Base-by-base conservation (phyloP, 495 filamentous ascomycete species). In the Trichoderma reesei region DNA sequence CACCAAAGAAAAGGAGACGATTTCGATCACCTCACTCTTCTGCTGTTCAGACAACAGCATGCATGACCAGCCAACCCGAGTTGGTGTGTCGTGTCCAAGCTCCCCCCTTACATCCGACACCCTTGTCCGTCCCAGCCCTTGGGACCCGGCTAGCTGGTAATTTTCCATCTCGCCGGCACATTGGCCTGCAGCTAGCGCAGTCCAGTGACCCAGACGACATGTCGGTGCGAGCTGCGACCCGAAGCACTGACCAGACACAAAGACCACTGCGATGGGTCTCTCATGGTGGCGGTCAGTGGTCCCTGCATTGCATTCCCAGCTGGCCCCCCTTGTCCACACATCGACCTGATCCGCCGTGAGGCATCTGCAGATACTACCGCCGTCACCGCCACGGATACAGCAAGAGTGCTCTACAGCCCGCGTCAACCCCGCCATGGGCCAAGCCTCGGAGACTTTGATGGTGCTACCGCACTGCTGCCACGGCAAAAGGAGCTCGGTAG, bases 271-370 rank as follows among this genome's bases (percentile, higher is more conserved):
- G 38, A 26, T 26, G 26, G 26, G 26, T 44, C 41, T 48, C 44
- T 18, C 3, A n/a, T 36, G 26, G 20, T 33, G 51, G 51, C 51
- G 51, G 51, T 56, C 51, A 56, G 51, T 34, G 51, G 51, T 56
- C 51, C 51, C 51, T 56, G 51, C 51, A 56, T 56, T 33, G 51
- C 51, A 56, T 56, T 56, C 31, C 51, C 31, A 56, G 51, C 34
- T 36, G 51, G 51, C 2, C 31, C 20, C 51, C 51, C 51, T 13
- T 56, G 51, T 6, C 26, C 20, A n/a, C 31, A 31, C 10, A 34
- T 56, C 34, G 9, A 34, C 51, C 26, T 26, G 3, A 56, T 13
- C 51, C 6, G 51, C 34, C 51, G 34, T 33, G 26, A 56, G 11
- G 9, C 5, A 31, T 34, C 51, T 56, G 51, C 51, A 34, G 2